These are phyloP conservation scores for Xylariaceae sp. DNA, from an alignment of 2,329 filamentous ascomycete genomes.

Conservation along the genomic window DNA sequence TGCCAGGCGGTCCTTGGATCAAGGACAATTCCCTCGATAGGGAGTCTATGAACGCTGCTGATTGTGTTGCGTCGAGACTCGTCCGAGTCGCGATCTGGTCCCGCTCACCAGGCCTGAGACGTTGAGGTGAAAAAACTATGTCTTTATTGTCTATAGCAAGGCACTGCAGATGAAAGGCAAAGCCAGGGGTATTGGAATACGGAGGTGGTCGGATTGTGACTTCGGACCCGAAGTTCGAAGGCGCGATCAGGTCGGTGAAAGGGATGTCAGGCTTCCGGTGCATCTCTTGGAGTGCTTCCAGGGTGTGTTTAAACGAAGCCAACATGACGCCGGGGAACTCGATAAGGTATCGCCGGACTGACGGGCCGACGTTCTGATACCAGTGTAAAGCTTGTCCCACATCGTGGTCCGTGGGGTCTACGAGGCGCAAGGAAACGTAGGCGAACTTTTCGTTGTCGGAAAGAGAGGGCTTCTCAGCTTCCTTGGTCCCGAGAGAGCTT, in stretches of 20 bases:
- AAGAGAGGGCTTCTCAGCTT: slow-evolving; percentile 35
- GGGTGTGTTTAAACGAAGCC: slow-evolving; percentile 61
- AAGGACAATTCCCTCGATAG: slow-evolving; percentile 61
- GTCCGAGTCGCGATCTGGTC: slow-evolving; percentile 47
- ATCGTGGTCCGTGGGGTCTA: slow-evolving; percentile 30
- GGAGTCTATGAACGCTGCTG: slow-evolving; percentile 57
- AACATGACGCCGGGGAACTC: slow-evolving; percentile 68
- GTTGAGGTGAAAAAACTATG: slow-evolving; percentile 33
- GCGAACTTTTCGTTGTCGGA: slow-evolving; percentile 40
- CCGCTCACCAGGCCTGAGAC: no score
- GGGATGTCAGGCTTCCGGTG: slow-evolving; percentile 51
- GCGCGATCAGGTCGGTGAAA: slow-evolving; percentile 54
- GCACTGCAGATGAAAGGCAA: slow-evolving; percentile 53
- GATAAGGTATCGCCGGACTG: slow-evolving; percentile 48
- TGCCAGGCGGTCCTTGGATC: slow-evolving; percentile 74
- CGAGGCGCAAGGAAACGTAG: slow-evolving; percentile 42
- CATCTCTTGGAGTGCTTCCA: slow-evolving; percentile 62
- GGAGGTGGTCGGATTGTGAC: slow-evolving; percentile 51
- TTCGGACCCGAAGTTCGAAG: slow-evolving; percentile 28
- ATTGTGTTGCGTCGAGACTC: slow-evolving; percentile 59
- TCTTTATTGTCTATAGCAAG: slow-evolving; percentile 34
- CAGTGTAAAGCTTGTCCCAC: slow-evolving; percentile 39
- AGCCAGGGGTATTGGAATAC: slow-evolving; percentile 56
- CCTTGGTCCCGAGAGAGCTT: neutral
- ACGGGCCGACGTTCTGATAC: slow-evolving; percentile 32